These are phyloP conservation scores for Vitis riparia DNA, from an alignment of 164 flowering plant species.

Conservation along the genomic window DNA sequence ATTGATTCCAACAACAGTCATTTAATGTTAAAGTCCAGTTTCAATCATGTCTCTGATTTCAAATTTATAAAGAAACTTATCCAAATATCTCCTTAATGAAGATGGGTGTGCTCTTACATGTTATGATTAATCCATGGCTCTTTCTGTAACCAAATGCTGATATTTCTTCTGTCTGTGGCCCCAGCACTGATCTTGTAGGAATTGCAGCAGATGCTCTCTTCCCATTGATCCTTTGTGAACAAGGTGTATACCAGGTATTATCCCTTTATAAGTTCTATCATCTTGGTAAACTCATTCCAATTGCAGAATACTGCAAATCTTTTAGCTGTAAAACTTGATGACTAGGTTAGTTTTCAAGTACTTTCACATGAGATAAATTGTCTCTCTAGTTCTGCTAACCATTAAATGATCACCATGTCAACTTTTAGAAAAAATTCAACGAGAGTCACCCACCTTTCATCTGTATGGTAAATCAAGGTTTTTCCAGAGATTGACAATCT, in stretches of 20 bases:
- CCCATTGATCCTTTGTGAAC: slow-evolving; percentile 87
- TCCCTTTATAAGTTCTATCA: neutral
- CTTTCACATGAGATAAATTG: neutral
- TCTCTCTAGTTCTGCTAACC: neutral
- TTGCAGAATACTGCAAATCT: too few species aligned
- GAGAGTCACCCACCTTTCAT: too few species aligned
- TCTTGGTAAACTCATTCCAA: neutral
- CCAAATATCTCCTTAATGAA: neutral
- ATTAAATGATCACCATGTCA: too few species aligned
- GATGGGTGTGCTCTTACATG: neutral
- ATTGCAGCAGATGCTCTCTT: slow-evolving; percentile 93
- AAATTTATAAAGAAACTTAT: neutral
- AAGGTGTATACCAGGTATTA: slow-evolving; percentile 71
- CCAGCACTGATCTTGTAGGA: slow-evolving; percentile 74
- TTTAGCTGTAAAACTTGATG: neutral
- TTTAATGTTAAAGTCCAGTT: too few species aligned
- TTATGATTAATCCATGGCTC: neutral
- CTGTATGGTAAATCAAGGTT: too few species aligned
- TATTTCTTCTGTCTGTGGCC: slow-evolving; percentile 16
- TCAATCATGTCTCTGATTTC: neutral
- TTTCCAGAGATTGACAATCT: too few species aligned
- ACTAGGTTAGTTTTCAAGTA: neutral
- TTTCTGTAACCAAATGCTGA: neutral
- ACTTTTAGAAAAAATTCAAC: too few species aligned
- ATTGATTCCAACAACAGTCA: too few species aligned